Base-by-base conservation (phyloP, 352 stramenopile species). In the Phytophthora pisi region DNA sequence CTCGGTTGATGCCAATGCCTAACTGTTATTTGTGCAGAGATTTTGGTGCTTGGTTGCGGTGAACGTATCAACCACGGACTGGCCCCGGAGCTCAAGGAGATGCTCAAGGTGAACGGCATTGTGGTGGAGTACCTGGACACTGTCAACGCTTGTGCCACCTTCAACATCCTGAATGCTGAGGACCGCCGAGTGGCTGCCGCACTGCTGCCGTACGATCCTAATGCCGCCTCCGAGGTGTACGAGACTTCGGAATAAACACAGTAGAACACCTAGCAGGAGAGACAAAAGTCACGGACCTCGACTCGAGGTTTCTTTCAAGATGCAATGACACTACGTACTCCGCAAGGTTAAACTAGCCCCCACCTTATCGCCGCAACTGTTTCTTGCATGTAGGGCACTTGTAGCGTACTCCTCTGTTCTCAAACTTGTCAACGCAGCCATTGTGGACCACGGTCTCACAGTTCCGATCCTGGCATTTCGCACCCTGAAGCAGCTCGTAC, bases 111-210 rank as follows among this genome's bases (percentile, higher is more conserved):
- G 42, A 88, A 93, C 51, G 88, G 88, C 52, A 93, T 96, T 57
- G 88, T 96, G 24, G 83, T 96, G 26, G 88, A 96, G 66, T 94
- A 93, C 65, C 45, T 93, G 38, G 88, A 96, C 74, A 92, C 86
- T 31, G 71, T 90, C 47, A 94, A 95, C 59, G 88, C 89, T 10
- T 94, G 89, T 55, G 86, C 88, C 46, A 97, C 88, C n/a, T 97
- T 96, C 72, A 97, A 97, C 63, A 92, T 97, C 65, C 73, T 97
- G n/a, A 97, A 95, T 75, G 87, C 87, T n/a, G 88, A 97, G 61
- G 89, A 95, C 68, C 85, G 89, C 61, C 77, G 84, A 46, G 81
- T 97, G 20, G 89, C 78, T 6, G 89, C 86, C 10, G 88, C 86
- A n/a, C 81, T 97, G 53, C 62, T 97, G 10, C 87, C 89, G 3